phyloP scores from a whole-genome alignment of 2,329 filamentous ascomycete species.

The Neopestalotiopsis sp. region DNA sequence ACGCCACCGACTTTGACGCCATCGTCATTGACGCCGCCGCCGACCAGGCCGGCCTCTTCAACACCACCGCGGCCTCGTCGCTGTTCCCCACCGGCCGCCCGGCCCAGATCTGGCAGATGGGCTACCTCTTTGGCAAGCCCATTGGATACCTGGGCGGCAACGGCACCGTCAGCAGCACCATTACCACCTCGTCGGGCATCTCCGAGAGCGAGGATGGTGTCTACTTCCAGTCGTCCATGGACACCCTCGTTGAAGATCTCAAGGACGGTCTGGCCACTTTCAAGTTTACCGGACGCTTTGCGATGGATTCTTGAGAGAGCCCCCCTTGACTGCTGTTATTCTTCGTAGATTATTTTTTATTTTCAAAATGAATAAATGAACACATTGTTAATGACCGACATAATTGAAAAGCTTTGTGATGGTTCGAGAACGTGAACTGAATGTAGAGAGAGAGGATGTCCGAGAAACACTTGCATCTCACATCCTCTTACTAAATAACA shows the following conservation, averaged over 20 bases:
- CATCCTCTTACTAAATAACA: too few species aligned
- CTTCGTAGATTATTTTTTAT: background rate
- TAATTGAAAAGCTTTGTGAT: background rate
- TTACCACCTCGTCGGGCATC: conserved; percentile 50
- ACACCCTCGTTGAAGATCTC: conserved; percentile 50
- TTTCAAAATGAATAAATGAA: background rate
- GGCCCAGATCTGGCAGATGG: conserved; percentile 65
- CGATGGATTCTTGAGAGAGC: conserved; percentile 49
- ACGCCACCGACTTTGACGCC: conserved; percentile 67
- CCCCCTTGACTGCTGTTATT: background rate
- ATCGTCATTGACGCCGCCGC: conserved; percentile 65
- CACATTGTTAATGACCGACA: background rate
- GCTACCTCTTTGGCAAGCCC: conserved; percentile 74
- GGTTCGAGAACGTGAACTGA: background rate
- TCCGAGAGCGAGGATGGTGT: conserved; percentile 45
- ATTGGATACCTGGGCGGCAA: conserved; percentile 61
- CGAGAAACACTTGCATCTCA: too few species aligned
- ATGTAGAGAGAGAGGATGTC: too few species aligned
- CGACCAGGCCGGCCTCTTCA: conserved; percentile 53
- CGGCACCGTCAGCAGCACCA: conserved; percentile 45
- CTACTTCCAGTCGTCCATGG: conserved; percentile 40
- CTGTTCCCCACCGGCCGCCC: conserved; percentile 70
- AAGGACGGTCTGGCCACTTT: conserved; percentile 66
- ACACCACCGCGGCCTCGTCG: conserved; percentile 46
- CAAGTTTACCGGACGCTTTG: conserved; percentile 70